Percentiles rank a stretch among this genome's conserved stretches.
Evolutionary conservation across 345 rosid species (phyloP).

Genomic region (Dipteronia sinensis): DNA sequence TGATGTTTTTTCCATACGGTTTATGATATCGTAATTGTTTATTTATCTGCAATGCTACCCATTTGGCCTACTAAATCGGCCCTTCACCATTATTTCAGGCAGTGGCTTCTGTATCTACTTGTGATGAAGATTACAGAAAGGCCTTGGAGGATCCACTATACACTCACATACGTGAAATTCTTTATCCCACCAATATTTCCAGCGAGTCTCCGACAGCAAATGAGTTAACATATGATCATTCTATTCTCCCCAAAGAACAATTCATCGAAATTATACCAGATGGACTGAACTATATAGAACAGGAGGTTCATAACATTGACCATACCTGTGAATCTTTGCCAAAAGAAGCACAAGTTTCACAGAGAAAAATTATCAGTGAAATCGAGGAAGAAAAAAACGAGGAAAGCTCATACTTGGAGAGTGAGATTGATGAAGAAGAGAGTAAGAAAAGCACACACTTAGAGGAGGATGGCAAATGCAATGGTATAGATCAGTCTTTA

Average conservation of each 20-base stretch:
- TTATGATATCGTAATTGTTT: not conserved
- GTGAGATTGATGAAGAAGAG: conserved; percentile 72
- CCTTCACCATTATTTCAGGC: conserved; percentile 43
- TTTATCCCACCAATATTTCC: conserved; percentile 40
- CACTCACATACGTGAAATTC: conserved; percentile 49
- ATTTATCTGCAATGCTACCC: conserved; percentile 3
- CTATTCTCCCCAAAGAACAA: conserved; percentile 22
- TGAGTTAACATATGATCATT: conserved; percentile 20
- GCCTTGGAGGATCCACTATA: conserved; percentile 75
- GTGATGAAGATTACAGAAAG: conserved; percentile 63
- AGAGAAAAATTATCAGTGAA: conserved; percentile 45
- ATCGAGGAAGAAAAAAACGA: conserved; percentile 62
- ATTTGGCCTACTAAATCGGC: conserved; percentile 5
- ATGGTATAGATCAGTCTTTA: conserved; percentile 15
- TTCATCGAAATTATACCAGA: conserved; percentile 10
- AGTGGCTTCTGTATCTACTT: conserved; percentile 60
- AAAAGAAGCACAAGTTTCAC: conserved; percentile 18
- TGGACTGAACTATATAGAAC: conserved; percentile 15
- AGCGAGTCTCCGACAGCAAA: conserved; percentile 29
- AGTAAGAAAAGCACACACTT: conserved; percentile 23
- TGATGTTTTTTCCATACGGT: conserved; percentile 11
- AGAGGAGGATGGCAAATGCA: conserved; percentile 20
- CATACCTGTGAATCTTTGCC: conserved; percentile 18
- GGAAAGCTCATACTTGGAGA: conserved; percentile 17
- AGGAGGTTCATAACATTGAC: conserved; percentile 20